Evolutionary conservation across 2,329 filamentous ascomycete species (phyloP), one percentile per base, ranked within the genome.

Genomic region (Hypoxylon sp.): DNA sequence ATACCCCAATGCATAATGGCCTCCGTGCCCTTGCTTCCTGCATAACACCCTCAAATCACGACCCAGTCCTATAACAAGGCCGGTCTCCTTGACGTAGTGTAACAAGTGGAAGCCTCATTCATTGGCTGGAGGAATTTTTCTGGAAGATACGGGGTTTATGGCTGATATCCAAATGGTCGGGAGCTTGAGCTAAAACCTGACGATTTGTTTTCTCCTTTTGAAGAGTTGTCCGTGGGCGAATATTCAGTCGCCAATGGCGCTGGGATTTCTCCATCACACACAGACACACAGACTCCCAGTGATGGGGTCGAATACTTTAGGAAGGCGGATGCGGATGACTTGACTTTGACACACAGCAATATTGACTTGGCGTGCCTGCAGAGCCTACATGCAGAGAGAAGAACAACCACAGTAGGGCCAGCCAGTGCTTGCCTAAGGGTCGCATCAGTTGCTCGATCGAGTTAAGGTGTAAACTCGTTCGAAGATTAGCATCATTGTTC

Each of bases 11-110:
- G 67, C 67, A 67, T 56, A 52, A 26, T 60, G 48, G 52, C 53
- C 34, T 63, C 34, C 30, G 32, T 62, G 58, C 64, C 67, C 67
- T 67, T 69, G 48, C 67, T 48, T 69, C 61, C 56, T 69, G 67
- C 67, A 65, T 69, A 51, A 61, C 61, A 67, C 59, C 56, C 53
- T 63, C 61, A 56, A 62, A 50, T 46, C 54, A 56, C 55, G 43
- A 50, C 37, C 59, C 28, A 63, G 56, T 59, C 59, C 49, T 56
- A 34, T 17, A 20, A 41, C 26, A 49, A 54, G 11, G 48, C 52
- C 50, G 47, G 59, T 51, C 55, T 17, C 59, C 59, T 63, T 62
- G 55, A 65, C 54, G 67, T 65, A 48, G 59, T 67, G 61, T 49
- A 61, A 69, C 64, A 46, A 34, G 28, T 39, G 37, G 30, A 39